phyloP scores from a whole-genome alignment of 2,329 filamentous ascomycete species.

The Blastomyces parvus region DNA sequence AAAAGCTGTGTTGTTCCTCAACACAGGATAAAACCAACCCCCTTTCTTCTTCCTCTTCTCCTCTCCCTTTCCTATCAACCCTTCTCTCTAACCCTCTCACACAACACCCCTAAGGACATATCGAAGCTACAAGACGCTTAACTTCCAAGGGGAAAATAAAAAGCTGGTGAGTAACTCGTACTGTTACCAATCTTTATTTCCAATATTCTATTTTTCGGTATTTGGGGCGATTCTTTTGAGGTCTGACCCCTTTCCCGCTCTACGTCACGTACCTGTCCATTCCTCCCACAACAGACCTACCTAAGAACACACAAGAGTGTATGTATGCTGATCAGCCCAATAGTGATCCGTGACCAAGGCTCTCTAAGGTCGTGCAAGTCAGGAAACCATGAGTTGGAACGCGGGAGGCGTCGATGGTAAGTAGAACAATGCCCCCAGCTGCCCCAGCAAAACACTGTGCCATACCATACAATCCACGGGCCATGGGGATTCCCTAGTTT shows the following conservation, averaged over 20 bases:
- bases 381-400: conserved; percentile 11
- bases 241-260: background rate
- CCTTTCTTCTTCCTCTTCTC: conserved; percentile 9
- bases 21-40: background rate
- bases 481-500: background rate
- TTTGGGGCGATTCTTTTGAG: too few species aligned
- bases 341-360: background rate
- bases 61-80: conserved; percentile 10
- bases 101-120: background rate
- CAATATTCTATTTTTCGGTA: too few species aligned
- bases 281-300: background rate
- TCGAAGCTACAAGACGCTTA: background rate
- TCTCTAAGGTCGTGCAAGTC: background rate
- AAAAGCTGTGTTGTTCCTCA: background rate
- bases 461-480: background rate
- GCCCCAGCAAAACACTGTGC: background rate
- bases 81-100: background rate
- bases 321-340: background rate
- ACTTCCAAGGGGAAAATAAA: background rate
- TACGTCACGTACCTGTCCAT: background rate
- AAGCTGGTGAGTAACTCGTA: background rate
- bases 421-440: background rate
- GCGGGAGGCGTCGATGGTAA: conserved; percentile 6
- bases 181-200: too few species aligned
- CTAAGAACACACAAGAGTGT: background rate